Percentiles rank a stretch among this genome's conserved stretches.
phyloP scores from a whole-genome alignment of 768 basidiomycete genomes.

The Auricularia auricula-judae region DNA sequence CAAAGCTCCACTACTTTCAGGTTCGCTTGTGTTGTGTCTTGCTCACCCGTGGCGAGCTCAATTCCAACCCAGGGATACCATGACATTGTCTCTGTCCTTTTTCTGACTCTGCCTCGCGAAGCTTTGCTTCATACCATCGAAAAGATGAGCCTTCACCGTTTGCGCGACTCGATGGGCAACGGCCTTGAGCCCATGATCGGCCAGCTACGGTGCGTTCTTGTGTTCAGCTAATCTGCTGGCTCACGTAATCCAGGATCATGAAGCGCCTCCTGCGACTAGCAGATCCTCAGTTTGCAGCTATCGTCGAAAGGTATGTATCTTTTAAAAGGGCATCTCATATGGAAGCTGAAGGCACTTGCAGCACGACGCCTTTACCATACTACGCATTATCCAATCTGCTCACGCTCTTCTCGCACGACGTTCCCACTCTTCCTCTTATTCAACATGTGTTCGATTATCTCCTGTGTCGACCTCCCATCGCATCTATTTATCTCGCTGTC shows the following conservation, averaged over 20 bases:
- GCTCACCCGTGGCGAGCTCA: not conserved
- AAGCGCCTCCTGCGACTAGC: conserved; percentile 60
- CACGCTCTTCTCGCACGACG: conserved; percentile 86
- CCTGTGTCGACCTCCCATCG: conserved; percentile 70
- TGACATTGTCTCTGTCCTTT: conserved; percentile 79
- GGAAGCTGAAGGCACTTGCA: conserved; percentile 16
- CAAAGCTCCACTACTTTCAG: conserved; percentile 75
- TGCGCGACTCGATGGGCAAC: conserved; percentile 82
- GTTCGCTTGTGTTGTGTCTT: conserved; percentile 22
- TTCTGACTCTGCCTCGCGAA: conserved; percentile 57
- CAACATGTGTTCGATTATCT: conserved; percentile 91
- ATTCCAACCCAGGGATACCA: conserved; percentile 62
- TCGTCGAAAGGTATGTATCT: conserved; percentile 49
- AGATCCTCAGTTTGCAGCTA: conserved; percentile 57
- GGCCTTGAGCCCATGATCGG: conserved; percentile 81
- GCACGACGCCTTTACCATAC: conserved; percentile 72
- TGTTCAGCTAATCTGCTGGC: not conserved
- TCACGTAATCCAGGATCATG: conserved; percentile 40
- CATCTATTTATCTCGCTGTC: conserved; percentile 70
- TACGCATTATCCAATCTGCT: conserved; percentile 84
- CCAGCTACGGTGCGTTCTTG: conserved; percentile 43
- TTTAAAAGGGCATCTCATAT: not conserved
- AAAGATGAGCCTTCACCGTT: conserved; percentile 63
- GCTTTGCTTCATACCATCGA: conserved; percentile 49
- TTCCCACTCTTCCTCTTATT: conserved; percentile 79